Conservation (phyloP, 2,329 filamentous ascomycete species). For the Leptoxyphium fumago region DNA sequence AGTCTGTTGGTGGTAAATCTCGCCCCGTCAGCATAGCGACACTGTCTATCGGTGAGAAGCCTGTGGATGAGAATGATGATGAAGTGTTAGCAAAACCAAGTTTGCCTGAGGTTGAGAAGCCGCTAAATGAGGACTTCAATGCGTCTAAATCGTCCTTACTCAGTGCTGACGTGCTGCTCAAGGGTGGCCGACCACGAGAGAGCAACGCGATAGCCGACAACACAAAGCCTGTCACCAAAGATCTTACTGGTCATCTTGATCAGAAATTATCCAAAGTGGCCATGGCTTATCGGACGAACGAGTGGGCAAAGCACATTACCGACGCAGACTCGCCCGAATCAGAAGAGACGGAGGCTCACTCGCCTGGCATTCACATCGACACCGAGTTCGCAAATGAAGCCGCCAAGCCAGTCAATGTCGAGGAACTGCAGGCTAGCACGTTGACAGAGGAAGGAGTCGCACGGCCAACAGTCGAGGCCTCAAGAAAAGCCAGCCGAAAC, state of each 20-base stretch:
- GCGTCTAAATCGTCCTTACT: background rate
- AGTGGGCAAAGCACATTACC: conserved; percentile 86
- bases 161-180: background rate
- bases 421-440: background rate
- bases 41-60: conserved; percentile 2
- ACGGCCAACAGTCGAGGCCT: conserved; percentile 33
- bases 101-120: background rate
- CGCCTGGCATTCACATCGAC: conserved; percentile 27
- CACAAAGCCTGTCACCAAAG: conserved; percentile 3
- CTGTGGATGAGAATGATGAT: conserved; percentile 11
- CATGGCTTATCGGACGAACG: conserved; percentile 75
- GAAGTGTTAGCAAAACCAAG: conserved; percentile 5
- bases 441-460: conserved; percentile 18
- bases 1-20: background rate
- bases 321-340: conserved; percentile 61
- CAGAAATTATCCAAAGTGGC: conserved; percentile 61
- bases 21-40: background rate
- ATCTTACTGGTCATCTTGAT: conserved; percentile 48
- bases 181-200: background rate
- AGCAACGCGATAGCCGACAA: conserved; percentile 2
- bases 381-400: conserved; percentile 34
- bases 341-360: conserved; percentile 29
- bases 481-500: conserved; percentile 4
- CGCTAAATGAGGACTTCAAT: background rate
- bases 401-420: background rate